Conservation (phyloP, 139 green algal species). For the Picochlorum sp. region DNA sequence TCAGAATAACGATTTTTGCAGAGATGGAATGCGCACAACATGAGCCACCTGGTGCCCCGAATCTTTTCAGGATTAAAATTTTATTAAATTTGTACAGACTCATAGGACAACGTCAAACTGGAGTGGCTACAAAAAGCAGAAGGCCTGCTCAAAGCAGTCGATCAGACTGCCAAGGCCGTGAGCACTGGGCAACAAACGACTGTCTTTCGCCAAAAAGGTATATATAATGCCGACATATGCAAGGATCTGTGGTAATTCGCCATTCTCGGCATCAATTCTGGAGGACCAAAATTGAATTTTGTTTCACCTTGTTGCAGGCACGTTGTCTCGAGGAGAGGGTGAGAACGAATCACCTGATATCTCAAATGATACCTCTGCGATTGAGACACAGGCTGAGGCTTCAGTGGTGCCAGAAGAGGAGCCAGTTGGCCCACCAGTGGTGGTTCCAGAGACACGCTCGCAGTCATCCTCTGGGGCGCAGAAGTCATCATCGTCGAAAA, state of each 20-base stretch:
- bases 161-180: constrained; percentile 44
- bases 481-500: too few relatives aligned
- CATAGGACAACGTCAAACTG: constrained; percentile 21
- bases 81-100: background rate
- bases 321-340: background rate
- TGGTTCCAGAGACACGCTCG: constrained; percentile 3
- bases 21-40: too few relatives aligned
- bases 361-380: background rate
- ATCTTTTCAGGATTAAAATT: background rate
- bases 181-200: background rate
- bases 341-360: background rate
- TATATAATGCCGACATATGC: too few relatives aligned
- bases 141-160: constrained; percentile 52
- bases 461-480: constrained; percentile 2
- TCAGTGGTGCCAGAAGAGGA: background rate
- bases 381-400: background rate
- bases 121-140: constrained; percentile 45
- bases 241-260: too few relatives aligned
- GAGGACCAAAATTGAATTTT: too few relatives aligned
- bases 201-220: too few relatives aligned
- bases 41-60: background rate
- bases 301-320: background rate
- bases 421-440: background rate
- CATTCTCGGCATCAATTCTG: too few relatives aligned
- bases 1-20: too few relatives aligned